Evolutionary conservation across 2,329 filamentous ascomycete species (phyloP).

Genomic region (Aspergillus tamarii): DNA sequence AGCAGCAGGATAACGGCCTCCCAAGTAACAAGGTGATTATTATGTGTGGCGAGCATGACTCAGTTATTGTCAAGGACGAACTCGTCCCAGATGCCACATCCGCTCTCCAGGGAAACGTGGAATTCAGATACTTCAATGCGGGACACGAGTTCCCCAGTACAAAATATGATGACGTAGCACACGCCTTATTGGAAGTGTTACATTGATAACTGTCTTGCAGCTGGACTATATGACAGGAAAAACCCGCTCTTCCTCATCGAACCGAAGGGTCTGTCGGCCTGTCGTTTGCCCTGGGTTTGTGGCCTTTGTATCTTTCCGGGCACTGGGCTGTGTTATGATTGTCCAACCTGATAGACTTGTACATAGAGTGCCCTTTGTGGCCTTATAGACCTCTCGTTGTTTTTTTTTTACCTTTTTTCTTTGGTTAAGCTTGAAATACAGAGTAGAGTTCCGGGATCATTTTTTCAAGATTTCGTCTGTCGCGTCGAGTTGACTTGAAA

Average conservation of each 20-base stretch:
- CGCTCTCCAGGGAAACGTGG: constrained; percentile 62
- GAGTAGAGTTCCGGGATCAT: constrained; percentile 12
- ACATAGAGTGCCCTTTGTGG: constrained; percentile 9
- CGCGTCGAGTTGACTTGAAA: constrained; percentile 35
- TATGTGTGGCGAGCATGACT: constrained; percentile 67
- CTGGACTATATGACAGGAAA: neutral
- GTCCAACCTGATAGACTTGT: constrained; percentile 15
- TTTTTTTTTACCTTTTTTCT: neutral
- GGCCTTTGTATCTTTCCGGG: neutral
- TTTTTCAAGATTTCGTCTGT: constrained; percentile 34
- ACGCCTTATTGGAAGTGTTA: constrained; percentile 49
- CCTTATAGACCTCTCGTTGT: neutral
- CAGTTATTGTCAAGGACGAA: constrained; percentile 68
- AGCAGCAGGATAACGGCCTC: constrained; percentile 35
- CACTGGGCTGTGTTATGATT: neutral
- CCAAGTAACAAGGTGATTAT: constrained; percentile 61
- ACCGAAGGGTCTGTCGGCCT: neutral
- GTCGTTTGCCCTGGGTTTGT: neutral
- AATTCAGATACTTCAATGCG: constrained; percentile 60
- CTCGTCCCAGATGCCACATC: constrained; percentile 62
- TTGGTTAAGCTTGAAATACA: constrained; percentile 5
- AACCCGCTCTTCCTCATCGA: neutral
- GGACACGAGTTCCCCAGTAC: constrained; percentile 73
- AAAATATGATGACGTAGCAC: constrained; percentile 61
- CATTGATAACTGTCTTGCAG: constrained; percentile 14